These are phyloP conservation scores for Aspergillus tamarii DNA, from an alignment of 2,329 filamentous ascomycete species.

Conservation along the genomic window DNA sequence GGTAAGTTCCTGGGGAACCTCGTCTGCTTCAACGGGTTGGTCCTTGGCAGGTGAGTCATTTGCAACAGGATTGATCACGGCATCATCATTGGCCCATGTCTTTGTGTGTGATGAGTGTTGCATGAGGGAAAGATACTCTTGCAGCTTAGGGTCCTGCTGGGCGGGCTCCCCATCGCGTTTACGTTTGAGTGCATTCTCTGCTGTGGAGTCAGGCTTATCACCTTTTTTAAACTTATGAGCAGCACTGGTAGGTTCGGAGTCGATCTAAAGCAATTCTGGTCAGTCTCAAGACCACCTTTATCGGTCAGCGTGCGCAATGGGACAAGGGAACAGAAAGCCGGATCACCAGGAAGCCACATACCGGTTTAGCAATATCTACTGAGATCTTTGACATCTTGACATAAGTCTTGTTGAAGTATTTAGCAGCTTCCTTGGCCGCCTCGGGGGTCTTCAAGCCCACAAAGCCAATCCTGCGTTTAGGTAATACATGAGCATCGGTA, in stretches of 20 bases:
- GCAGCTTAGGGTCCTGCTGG: slow-evolving; percentile 74
- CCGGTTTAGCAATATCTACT: slow-evolving; percentile 84
- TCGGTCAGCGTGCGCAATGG: slow-evolving; percentile 41
- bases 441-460: slow-evolving; percentile 86
- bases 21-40: slow-evolving; percentile 23
- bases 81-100: slow-evolving; percentile 62
- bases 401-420: slow-evolving; percentile 94
- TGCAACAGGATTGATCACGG: slow-evolving; percentile 33
- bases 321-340: slow-evolving; percentile 22
- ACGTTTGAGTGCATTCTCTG: slow-evolving; percentile 42
- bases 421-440: slow-evolving; percentile 79
- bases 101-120: slow-evolving; percentile 67
- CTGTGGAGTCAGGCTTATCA: slow-evolving; percentile 23
- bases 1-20: slow-evolving; percentile 38
- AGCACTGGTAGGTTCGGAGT: slow-evolving; percentile 37
- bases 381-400: slow-evolving; percentile 93
- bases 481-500: slow-evolving; percentile 90
- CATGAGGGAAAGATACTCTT: slow-evolving; percentile 86
- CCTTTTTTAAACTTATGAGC: slow-evolving; percentile 28
- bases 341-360: slow-evolving; percentile 49
- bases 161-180: slow-evolving; percentile 58
- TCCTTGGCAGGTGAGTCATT: slow-evolving; percentile 25
- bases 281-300: slow-evolving; percentile 45
- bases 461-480: slow-evolving; percentile 89
- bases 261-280: slow-evolving; percentile 44